These are phyloP conservation scores for Claviceps lovelessii DNA, from an alignment of 2,329 filamentous ascomycete genomes.

Conservation along the genomic window DNA sequence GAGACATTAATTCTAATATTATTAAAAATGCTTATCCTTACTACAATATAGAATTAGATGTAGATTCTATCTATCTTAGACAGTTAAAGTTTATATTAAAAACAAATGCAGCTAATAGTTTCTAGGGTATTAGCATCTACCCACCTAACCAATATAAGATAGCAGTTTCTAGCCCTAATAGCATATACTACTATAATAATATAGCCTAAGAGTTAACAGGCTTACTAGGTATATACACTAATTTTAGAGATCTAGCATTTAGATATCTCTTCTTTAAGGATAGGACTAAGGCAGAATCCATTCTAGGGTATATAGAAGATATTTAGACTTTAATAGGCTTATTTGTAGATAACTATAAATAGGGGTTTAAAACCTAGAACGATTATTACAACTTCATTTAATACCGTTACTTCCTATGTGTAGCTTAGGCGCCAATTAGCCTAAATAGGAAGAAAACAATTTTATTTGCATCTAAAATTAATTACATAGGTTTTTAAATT, in stretches of 20 bases:
- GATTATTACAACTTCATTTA: neutral
- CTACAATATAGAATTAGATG: neutral
- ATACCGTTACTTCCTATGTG: neutral
- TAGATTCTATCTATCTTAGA: neutral
- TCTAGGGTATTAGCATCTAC: neutral
- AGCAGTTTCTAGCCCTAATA: neutral
- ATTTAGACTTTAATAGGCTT: neutral
- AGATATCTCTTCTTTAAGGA: neutral
- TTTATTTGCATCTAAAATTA: neutral
- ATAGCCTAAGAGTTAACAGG: neutral
- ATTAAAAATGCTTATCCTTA: neutral
- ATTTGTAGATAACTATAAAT: neutral
- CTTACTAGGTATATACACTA: neutral
- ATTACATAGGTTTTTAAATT: neutral
- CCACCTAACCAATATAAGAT: neutral
- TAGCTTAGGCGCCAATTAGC: neutral
- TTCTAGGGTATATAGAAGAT: neutral
- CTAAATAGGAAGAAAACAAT: neutral
- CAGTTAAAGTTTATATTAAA: neutral
- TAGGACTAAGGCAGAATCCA: neutral
- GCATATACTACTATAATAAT: neutral
- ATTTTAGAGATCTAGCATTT: neutral
- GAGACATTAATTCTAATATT: neutral
- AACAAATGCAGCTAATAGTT: neutral
- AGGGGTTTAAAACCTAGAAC: neutral